Conservation (phyloP, 2,329 filamentous ascomycete species). For the Hypoxylon rubiginosum region DNA sequence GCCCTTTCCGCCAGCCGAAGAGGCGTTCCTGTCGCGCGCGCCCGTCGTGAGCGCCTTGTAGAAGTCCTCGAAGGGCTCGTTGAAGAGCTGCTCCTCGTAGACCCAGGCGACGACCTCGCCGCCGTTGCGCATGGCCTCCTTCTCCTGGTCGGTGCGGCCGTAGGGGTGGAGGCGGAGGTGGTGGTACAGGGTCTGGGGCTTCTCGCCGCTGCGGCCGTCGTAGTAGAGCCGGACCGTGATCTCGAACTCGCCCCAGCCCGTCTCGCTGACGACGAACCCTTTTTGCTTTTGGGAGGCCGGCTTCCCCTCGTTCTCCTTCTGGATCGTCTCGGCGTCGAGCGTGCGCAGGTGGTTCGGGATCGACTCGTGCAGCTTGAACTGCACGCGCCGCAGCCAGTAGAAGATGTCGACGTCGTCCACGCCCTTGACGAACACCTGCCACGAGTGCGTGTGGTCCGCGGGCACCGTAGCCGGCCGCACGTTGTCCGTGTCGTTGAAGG, state of each 20-base stretch:
- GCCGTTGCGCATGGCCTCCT: slow-evolving; percentile 70
- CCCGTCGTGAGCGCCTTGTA: slow-evolving; percentile 87
- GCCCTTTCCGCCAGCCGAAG: slow-evolving; percentile 65
- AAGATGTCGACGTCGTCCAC: slow-evolving; percentile 91
- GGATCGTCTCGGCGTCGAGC: slow-evolving; percentile 57
- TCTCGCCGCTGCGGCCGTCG: slow-evolving; percentile 87
- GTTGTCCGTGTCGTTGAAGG: slow-evolving; percentile 82
- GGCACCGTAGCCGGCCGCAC: slow-evolving; percentile 83
- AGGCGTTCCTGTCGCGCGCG: slow-evolving; percentile 66
- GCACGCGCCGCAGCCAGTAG: slow-evolving; percentile 96
- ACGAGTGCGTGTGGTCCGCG: slow-evolving; percentile 94
- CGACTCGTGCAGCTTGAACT: slow-evolving; percentile 98
- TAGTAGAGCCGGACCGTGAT: slow-evolving; percentile 97
- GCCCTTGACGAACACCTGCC: slow-evolving; percentile 94
- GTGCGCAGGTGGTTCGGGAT: slow-evolving; percentile 91
- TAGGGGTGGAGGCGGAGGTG: slow-evolving; percentile 92
- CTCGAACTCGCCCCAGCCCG: slow-evolving; percentile 98
- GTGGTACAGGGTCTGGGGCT: slow-evolving; percentile 95
- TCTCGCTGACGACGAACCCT: slow-evolving; percentile 85
- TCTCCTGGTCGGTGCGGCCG: slow-evolving; percentile 82
- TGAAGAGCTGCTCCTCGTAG: slow-evolving; percentile 96
- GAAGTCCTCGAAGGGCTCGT: slow-evolving; percentile 93
- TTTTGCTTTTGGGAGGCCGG: slow-evolving; percentile 64
- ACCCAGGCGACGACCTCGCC: slow-evolving; percentile 81
- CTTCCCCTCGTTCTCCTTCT: slow-evolving; percentile 50